Evolutionary conservation across 1,139 yeast species (phyloP).

Genomic region (Saccharomyces hybrid): DNA sequence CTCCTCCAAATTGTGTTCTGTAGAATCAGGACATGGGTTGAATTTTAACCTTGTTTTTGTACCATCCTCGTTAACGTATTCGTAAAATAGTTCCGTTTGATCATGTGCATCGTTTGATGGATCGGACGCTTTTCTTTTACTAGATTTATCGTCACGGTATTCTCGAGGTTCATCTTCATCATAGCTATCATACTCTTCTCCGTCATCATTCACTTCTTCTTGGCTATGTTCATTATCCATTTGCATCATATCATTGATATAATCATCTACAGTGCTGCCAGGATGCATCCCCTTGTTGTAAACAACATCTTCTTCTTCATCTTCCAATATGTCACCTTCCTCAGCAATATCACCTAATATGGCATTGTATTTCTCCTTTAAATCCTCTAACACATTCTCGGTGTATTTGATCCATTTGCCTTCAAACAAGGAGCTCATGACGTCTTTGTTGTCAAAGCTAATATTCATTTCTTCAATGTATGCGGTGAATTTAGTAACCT

Average conservation of each 20-base stretch:
- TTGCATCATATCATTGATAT: conserved; percentile 10
- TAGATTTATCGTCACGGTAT: conserved; percentile 15
- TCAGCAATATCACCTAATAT: conserved; percentile 68
- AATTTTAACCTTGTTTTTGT: conserved; percentile 19
- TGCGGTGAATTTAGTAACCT: conserved; percentile 77
- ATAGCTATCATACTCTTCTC: conserved; percentile 12
- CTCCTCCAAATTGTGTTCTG: conserved; percentile 15
- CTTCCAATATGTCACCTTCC: conserved; percentile 23
- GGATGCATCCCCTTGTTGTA: conserved; percentile 3
- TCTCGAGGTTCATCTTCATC: conserved; percentile 18
- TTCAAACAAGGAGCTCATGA: conserved; percentile 33
- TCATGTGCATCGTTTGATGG: conserved; percentile 20
- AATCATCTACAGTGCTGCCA: conserved; percentile 7
- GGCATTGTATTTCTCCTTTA: conserved; percentile 92
- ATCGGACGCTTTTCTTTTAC: not conserved
- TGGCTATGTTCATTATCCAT: conserved; percentile 15
- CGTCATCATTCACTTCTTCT: conserved; percentile 13
- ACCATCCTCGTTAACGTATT: conserved; percentile 38
- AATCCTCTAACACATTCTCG: conserved; percentile 72
- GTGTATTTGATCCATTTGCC: conserved; percentile 80
- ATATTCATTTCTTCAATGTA: conserved; percentile 33
- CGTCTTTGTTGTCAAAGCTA: conserved; percentile 25
- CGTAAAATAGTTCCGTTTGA: conserved; percentile 28
- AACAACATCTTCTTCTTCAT: conserved; percentile 31
- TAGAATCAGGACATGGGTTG: conserved; percentile 13